Evolutionary conservation across 768 basidiomycete genomes (phyloP).

Genomic region (Collybiopsis luxurians): DNA sequence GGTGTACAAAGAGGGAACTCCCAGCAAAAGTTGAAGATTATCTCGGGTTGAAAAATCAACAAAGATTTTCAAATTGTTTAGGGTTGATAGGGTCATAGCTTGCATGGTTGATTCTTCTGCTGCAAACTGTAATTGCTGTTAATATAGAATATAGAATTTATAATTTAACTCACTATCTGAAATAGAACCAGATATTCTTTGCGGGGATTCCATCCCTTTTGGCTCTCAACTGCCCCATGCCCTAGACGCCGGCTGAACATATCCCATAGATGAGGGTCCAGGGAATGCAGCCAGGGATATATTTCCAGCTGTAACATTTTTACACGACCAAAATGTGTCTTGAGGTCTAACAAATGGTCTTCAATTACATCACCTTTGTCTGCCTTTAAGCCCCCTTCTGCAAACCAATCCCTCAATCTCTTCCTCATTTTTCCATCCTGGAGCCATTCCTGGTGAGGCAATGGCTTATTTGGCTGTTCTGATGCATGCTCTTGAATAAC

Average conservation of each 20-base stretch:
- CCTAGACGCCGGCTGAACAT: neutral
- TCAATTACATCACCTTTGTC: no score
- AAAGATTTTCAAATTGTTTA: no score
- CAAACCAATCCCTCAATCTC: neutral
- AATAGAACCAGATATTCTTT: neutral
- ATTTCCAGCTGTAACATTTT: no score
- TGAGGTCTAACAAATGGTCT: no score
- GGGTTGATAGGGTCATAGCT: no score
- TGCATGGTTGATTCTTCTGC: constrained; percentile 1
- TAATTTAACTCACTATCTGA: neutral
- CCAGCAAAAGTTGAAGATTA: no score
- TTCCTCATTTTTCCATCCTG: constrained; percentile 1
- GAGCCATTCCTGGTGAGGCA: constrained; percentile 9
- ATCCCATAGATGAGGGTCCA: neutral
- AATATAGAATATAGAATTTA: no score
- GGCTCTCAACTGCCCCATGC: neutral
- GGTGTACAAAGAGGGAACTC: no score
- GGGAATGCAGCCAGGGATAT: neutral
- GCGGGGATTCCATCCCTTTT: neutral
- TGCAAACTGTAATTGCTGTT: neutral
- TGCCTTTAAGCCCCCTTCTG: neutral
- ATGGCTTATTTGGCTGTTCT: constrained; percentile 6
- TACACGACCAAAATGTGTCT: no score
- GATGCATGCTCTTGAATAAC: constrained; percentile 9
- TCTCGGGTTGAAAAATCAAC: no score